Conservation (phyloP, 2,329 filamentous ascomycete genomes). For the Ramularia endophylla region DNA sequence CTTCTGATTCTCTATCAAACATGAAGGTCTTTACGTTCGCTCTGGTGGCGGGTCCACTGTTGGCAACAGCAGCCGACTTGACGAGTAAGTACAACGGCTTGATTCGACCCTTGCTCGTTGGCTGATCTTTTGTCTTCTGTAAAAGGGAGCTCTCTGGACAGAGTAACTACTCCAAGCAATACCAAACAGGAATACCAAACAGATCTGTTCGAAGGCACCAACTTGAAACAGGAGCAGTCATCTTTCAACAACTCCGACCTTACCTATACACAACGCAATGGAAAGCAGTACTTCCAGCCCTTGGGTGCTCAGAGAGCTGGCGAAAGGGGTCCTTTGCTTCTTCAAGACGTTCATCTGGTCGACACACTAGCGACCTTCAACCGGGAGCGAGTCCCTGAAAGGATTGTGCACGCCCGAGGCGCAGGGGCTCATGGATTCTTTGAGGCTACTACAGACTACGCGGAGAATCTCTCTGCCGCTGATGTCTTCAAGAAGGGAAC, state of each 20-base stretch:
- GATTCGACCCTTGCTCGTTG: too few species aligned
- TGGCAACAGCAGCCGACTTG: too few species aligned
- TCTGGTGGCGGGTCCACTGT: too few species aligned
- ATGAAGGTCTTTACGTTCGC: too few species aligned
- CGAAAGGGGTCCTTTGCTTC: constrained; percentile 50
- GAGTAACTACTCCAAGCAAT: neutral
- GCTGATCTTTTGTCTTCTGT: too few species aligned
- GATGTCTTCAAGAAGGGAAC: constrained; percentile 61
- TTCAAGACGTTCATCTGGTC: constrained; percentile 62
- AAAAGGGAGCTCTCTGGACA: too few species aligned
- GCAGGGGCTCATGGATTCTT: constrained; percentile 49
- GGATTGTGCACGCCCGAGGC: constrained; percentile 60
- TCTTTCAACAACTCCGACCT: constrained; percentile 26
- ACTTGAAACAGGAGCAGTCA: constrained; percentile 21
- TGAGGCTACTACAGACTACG: constrained; percentile 48
- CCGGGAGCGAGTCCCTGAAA: constrained; percentile 62
- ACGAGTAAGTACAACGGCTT: too few species aligned
- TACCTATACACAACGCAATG: constrained; percentile 26
- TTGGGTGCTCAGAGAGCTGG: constrained; percentile 43
- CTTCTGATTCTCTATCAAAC: too few species aligned
- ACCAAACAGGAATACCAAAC: constrained; percentile 13
- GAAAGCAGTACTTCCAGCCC: constrained; percentile 26
- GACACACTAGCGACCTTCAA: constrained; percentile 62
- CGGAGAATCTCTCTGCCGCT: constrained; percentile 37
- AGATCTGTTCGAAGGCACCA: constrained; percentile 24